These are phyloP conservation scores for Xylaria palmicola DNA, from an alignment of 495 filamentous ascomycete species.

Conservation along the genomic window DNA sequence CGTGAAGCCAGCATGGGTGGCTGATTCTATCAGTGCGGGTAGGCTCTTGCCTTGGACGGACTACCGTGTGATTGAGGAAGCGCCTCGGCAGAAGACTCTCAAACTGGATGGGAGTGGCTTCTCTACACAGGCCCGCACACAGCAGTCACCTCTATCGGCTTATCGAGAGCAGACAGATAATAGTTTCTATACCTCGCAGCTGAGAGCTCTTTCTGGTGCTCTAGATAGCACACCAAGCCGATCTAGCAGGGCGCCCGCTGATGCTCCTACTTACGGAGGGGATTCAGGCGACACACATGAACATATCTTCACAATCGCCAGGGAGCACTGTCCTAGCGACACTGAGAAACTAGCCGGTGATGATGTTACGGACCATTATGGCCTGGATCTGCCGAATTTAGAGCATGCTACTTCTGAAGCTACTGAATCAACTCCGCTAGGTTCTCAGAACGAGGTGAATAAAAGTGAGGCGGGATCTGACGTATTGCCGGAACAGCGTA, in stretches of 20 bases:
- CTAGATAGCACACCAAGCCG: constrained; percentile 17
- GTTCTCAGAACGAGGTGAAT: constrained; percentile 17
- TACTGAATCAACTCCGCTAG: background rate
- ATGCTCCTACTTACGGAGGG: background rate
- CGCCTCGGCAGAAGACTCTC: constrained; percentile 71
- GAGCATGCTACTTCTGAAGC: background rate
- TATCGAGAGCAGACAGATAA: constrained; percentile 75
- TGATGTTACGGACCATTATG: background rate
- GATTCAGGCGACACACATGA: background rate
- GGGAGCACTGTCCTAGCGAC: background rate
- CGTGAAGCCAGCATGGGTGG: constrained; percentile 94
- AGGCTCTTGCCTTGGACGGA: constrained; percentile 79
- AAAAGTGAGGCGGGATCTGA: constrained; percentile 20
- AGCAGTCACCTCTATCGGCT: constrained; percentile 42
- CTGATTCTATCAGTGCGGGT: constrained; percentile 80
- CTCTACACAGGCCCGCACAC: constrained; percentile 58
- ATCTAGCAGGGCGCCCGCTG: background rate
- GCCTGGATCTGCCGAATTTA: background rate
- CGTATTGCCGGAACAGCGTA: constrained; percentile 29
- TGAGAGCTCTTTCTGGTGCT: constrained; percentile 43
- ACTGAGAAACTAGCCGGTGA: background rate
- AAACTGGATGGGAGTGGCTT: constrained; percentile 67
- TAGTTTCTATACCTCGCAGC: constrained; percentile 77
- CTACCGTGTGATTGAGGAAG: constrained; percentile 79
- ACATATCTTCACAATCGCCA: background rate